Evolutionary conservation across 1,284 basidiomycete genomes (phyloP).

Genomic region (Pisolithus thermaeus): DNA sequence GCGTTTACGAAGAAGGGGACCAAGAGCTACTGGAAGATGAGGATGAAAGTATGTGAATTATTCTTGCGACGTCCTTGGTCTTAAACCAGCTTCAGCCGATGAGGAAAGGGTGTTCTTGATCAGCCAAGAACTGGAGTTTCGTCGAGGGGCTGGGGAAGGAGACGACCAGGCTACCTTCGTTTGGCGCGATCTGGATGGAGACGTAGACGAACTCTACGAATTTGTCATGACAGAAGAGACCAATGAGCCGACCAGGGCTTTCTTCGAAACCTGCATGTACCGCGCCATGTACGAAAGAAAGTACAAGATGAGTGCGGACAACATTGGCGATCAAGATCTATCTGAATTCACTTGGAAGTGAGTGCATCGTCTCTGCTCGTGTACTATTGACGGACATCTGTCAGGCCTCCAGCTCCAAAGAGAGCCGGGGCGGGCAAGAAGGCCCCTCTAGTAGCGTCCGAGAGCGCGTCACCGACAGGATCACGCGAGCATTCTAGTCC

Average conservation of each 20-base stretch:
- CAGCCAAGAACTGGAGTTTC: slow-evolving; percentile 83
- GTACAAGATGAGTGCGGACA: slow-evolving; percentile 68
- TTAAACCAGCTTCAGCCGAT: slow-evolving; percentile 51
- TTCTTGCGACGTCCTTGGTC: neutral
- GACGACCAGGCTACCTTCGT: slow-evolving; percentile 81
- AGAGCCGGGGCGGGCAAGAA: slow-evolving; percentile 20
- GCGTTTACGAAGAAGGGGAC: slow-evolving; percentile 94
- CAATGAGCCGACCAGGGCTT: slow-evolving; percentile 77
- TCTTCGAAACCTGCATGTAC: slow-evolving; percentile 92
- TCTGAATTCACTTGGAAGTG: slow-evolving; percentile 77
- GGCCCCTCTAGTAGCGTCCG: slow-evolving; percentile 12
- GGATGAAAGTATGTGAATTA: slow-evolving; percentile 74
- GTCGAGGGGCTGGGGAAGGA: slow-evolving; percentile 62
- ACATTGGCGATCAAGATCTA: slow-evolving; percentile 60
- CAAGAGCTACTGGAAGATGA: slow-evolving; percentile 92
- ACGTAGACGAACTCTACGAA: slow-evolving; percentile 76
- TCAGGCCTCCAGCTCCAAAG: slow-evolving; percentile 34
- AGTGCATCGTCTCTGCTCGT: slow-evolving; percentile 25
- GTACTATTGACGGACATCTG: slow-evolving; percentile 21
- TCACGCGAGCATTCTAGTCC: slow-evolving; percentile 8
- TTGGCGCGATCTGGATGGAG: slow-evolving; percentile 87
- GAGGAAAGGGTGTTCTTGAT: slow-evolving; percentile 92
- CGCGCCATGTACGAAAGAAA: slow-evolving; percentile 94
- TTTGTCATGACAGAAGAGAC: slow-evolving; percentile 72
- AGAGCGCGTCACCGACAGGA: slow-evolving; percentile 6